Evolutionary conservation across 176 grass and related monocot genomes (phyloP).

Genomic region (Olyra latifolia): DNA sequence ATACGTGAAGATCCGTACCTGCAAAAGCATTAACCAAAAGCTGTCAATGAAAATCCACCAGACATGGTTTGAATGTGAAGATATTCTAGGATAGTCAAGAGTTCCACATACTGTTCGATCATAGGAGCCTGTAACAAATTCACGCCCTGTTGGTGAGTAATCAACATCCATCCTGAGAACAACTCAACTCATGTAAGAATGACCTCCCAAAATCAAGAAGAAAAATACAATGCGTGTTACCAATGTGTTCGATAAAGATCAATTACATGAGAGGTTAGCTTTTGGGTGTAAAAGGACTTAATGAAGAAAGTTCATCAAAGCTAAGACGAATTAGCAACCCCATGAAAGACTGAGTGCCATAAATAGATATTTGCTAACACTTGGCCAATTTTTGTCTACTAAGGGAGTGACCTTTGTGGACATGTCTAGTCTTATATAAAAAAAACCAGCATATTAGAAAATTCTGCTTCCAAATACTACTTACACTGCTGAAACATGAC

Average conservation of each 20-base stretch:
- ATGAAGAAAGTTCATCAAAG: not conserved
- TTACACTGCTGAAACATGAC: constrained; percentile 99
- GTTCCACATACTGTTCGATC: constrained; percentile 75
- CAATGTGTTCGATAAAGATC: constrained; percentile 2
- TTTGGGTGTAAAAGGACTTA: not conserved
- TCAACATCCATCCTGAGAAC: constrained; percentile 97
- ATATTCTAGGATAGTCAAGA: constrained; percentile 11
- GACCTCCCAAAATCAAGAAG: not conserved
- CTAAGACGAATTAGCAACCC: not conserved
- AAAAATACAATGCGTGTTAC: constrained; percentile 3
- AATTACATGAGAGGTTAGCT: constrained; percentile 8
- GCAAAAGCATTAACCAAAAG: constrained; percentile 38
- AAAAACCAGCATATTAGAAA: not conserved
- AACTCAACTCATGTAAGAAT: constrained; percentile 31
- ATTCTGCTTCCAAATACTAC: constrained; percentile 34
- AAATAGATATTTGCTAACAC: not conserved
- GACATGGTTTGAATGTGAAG: constrained; percentile 29
- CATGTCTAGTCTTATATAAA: not conserved
- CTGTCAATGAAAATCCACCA: not conserved
- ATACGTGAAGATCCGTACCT: constrained; percentile 86
- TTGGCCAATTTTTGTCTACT: not conserved
- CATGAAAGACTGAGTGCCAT: not conserved
- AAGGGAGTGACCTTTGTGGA: not conserved
- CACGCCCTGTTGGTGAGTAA: constrained; percentile 90
- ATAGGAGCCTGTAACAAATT: constrained; percentile 98